A percentile compares a stretch with the other conserved stretches of the same genome.
These are phyloP conservation scores for Penicillium sp. DNA, from an alignment of 2,329 filamentous ascomycete genomes.

Conservation along the genomic window DNA sequence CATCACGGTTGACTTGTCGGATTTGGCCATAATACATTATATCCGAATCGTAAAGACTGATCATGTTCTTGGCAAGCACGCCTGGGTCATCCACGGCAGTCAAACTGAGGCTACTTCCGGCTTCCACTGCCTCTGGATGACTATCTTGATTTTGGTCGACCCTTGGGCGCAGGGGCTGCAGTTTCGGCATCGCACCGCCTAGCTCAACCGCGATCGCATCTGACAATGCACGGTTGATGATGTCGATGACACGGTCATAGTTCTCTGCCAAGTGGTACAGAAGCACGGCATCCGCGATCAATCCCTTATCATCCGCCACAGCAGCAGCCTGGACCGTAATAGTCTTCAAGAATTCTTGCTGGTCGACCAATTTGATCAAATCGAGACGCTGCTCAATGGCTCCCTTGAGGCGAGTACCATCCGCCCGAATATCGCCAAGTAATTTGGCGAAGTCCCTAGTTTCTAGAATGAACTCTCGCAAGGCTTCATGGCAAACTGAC, in stretches of 20 bases:
- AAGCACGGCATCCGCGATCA: conserved; percentile 88
- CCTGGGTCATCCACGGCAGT: conserved; percentile 67
- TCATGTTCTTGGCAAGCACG: conserved; percentile 61
- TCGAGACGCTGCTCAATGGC: conserved; percentile 80
- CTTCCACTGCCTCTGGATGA: conserved; percentile 37
- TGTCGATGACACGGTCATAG: conserved; percentile 88
- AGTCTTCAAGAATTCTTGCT: conserved; percentile 82
- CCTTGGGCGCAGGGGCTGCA: conserved; percentile 77
- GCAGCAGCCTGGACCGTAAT: conserved; percentile 90
- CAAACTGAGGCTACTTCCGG: conserved; percentile 55
- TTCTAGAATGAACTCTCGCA: conserved; percentile 93
- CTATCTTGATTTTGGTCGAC: conserved; percentile 29
- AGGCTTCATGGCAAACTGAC: conserved; percentile 82
- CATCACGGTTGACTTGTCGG: conserved; percentile 55
- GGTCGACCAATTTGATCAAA: conserved; percentile 74
- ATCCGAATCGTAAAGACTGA: conserved; percentile 59
- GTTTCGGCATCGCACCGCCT: conserved; percentile 72
- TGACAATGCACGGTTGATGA: conserved; percentile 85
- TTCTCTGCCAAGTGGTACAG: conserved; percentile 93
- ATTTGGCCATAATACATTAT: conserved; percentile 61
- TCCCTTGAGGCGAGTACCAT: conserved; percentile 81
- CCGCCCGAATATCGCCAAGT: conserved; percentile 82
- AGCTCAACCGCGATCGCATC: conserved; percentile 85
- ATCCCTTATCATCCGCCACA: conserved; percentile 89
- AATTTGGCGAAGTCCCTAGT: conserved; percentile 92